Conservation (phyloP, 2,329 filamentous ascomycete species). For the Arthroderma uncinatum region DNA sequence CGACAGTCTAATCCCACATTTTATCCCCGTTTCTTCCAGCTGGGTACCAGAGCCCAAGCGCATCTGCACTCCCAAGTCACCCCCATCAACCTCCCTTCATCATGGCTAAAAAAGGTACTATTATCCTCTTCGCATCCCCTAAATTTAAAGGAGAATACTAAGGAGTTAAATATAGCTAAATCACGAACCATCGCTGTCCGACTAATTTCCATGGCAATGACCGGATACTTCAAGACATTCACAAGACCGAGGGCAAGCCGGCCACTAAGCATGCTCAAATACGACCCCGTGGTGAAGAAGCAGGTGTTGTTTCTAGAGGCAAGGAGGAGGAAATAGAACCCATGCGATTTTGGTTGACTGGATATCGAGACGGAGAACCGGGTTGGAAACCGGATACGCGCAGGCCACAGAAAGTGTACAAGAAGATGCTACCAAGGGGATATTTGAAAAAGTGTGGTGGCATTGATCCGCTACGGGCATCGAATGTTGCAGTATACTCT, state of each 20-base stretch:
- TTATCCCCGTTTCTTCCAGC: too few species aligned
- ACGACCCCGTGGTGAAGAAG: slow-evolving; percentile 93
- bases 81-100: background rate
- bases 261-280: slow-evolving; percentile 95
- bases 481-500: background rate
- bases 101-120: background rate
- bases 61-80: background rate
- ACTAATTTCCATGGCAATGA: slow-evolving; percentile 96
- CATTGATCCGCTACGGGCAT: background rate
- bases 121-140: background rate
- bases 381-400: too few species aligned
- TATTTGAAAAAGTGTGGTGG: too few species aligned
- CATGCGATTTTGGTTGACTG: background rate
- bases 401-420: too few species aligned
- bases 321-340: slow-evolving; percentile 52
- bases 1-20: too few species aligned
- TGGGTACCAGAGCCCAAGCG: background rate
- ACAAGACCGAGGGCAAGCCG: slow-evolving; percentile 66
- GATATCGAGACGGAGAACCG: too few species aligned
- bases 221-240: slow-evolving; percentile 91
- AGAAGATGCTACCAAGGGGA: too few species aligned
- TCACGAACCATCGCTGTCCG: slow-evolving; percentile 86
- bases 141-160: background rate
- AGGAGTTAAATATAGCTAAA: slow-evolving; percentile 32
- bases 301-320: slow-evolving; percentile 92